Conservation (phyloP, 352 stramenopile species). For the Discostella stelligera region DNA sequence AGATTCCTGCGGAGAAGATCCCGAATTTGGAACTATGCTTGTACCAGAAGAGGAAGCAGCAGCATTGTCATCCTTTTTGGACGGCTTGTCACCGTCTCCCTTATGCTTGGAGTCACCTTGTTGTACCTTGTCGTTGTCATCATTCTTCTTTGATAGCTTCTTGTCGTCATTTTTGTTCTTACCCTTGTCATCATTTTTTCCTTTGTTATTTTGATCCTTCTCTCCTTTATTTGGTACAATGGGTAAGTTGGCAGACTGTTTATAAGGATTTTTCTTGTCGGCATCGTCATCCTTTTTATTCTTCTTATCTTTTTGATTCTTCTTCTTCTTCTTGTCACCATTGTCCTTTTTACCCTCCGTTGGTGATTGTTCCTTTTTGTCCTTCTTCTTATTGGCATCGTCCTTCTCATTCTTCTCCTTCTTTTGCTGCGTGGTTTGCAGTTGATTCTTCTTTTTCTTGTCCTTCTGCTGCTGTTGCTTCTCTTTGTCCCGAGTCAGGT, state of each 20-base stretch:
- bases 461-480: neutral
- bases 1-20: neutral
- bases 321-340: neutral
- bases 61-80: too few species aligned
- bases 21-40: neutral
- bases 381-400: neutral
- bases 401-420: neutral
- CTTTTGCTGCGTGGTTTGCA: neutral
- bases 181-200: constrained; percentile 2
- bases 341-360: neutral
- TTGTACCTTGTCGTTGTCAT: neutral
- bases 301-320: constrained; percentile 11
- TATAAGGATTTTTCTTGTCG: neutral
- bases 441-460: neutral
- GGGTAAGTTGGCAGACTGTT: neutral
- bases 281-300: neutral
- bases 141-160: constrained; percentile 9
- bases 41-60: neutral
- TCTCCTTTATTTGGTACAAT: neutral
- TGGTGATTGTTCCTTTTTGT: neutral
- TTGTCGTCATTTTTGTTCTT: constrained; percentile 4
- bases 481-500: neutral
- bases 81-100: neutral
- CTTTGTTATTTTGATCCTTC: neutral
- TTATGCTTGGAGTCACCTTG: neutral